phyloP scores from a whole-genome alignment of 768 basidiomycete species.

The Lepiota brunneoincarnata region DNA sequence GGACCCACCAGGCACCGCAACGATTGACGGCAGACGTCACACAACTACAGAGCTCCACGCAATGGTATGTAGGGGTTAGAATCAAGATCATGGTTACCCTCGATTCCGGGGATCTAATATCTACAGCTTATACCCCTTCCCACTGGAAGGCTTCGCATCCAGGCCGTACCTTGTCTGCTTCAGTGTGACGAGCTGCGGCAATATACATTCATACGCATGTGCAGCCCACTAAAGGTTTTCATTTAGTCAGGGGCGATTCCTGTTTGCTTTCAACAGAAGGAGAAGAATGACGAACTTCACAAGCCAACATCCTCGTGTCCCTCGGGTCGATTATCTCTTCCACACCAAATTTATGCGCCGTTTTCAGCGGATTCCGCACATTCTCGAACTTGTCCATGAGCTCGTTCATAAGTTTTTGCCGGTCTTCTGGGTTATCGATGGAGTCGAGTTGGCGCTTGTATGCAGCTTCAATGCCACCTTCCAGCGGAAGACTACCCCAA shows the following conservation, averaged over 20 bases:
- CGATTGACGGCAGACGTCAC: too few species aligned
- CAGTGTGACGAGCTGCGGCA: slow-evolving; percentile 26
- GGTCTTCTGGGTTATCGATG: slow-evolving; percentile 25
- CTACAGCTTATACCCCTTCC: slow-evolving; percentile 26
- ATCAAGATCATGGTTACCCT: too few species aligned
- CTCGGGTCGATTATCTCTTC: slow-evolving; percentile 41
- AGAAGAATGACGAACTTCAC: slow-evolving; percentile 27
- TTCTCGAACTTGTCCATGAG: slow-evolving; percentile 33
- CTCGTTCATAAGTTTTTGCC: slow-evolving; percentile 32
- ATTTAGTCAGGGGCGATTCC: background rate
- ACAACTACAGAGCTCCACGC: too few species aligned
- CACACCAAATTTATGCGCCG: slow-evolving; percentile 36
- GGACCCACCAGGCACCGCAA: too few species aligned
- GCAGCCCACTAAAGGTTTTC: slow-evolving; percentile 28
- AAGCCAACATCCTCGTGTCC: slow-evolving; percentile 33
- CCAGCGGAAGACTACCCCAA: slow-evolving; percentile 39
- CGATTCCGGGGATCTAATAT: background rate
- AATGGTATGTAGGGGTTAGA: too few species aligned
- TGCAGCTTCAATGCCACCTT: slow-evolving; percentile 40
- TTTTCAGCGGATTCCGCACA: slow-evolving; percentile 34
- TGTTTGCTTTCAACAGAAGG: background rate
- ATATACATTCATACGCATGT: slow-evolving; percentile 29
- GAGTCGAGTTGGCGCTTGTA: slow-evolving; percentile 37
- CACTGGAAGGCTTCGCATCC: slow-evolving; percentile 23
- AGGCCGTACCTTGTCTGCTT: slow-evolving; percentile 3